These are phyloP conservation scores for Boletus rubropictus DNA, from an alignment of 768 basidiomycete species.

Conservation along the genomic window DNA sequence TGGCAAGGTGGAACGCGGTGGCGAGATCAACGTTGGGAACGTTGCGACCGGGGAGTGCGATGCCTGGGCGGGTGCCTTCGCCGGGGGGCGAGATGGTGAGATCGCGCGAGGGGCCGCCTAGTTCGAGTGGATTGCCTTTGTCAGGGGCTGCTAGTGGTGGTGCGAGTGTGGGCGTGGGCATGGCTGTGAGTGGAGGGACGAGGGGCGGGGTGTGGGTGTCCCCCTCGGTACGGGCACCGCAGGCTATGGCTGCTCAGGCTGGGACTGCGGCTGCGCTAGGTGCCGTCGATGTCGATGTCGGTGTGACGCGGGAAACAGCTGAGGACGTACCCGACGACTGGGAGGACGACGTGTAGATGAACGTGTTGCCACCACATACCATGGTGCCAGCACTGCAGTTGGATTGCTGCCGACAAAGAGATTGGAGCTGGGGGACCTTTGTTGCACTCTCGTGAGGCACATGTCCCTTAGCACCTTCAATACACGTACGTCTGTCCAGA, in stretches of 20 bases:
- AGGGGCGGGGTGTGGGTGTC: slow-evolving; percentile 18
- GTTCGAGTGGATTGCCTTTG: slow-evolving; percentile 1
- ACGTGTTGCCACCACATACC: no score
- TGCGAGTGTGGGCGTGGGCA: no score
- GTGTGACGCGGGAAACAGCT: not conserved
- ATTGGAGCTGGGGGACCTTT: no score
- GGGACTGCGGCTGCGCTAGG: not conserved
- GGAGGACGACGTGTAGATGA: slow-evolving; percentile 47
- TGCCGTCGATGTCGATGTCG: not conserved
- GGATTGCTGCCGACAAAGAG: no score
- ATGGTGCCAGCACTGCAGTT: no score
- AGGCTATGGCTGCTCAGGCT: not conserved
- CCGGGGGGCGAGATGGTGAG: slow-evolving; percentile 3
- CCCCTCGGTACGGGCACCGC: slow-evolving; percentile 16
- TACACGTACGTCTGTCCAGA: no score
- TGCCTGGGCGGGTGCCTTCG: slow-evolving; percentile 17
- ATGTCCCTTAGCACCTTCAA: no score
- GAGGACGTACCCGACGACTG: slow-evolving; percentile 45
- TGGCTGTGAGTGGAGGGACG: not conserved
- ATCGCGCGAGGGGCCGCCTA: slow-evolving; percentile 10
- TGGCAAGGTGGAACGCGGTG: slow-evolving; percentile 16
- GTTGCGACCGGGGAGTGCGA: slow-evolving; percentile 1
- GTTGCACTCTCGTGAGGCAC: no score
- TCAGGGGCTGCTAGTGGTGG: not conserved
- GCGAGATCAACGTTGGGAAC: slow-evolving; percentile 11